These are phyloP conservation scores for Apium graveolens DNA, from an alignment of 129 eudicot genomes.

Conservation along the genomic window DNA sequence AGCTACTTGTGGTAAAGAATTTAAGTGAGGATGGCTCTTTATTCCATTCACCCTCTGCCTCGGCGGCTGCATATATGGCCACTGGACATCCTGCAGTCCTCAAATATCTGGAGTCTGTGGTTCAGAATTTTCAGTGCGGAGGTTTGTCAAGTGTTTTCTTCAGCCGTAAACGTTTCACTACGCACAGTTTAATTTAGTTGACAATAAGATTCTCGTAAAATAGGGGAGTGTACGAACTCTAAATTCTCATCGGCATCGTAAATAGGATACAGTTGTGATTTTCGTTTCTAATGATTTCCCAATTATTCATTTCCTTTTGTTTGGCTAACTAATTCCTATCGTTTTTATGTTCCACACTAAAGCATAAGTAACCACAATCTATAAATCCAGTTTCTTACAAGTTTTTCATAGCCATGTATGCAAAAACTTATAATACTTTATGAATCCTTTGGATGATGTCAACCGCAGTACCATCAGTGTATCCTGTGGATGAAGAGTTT, in stretches of 20 bases:
- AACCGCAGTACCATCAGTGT: constrained; percentile 37
- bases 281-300: not conserved
- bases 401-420: not conserved
- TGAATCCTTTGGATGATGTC: not conserved
- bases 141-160: constrained; percentile 6
- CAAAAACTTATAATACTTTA: no score
- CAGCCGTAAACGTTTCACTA: not conserved
- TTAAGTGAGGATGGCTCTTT: constrained; percentile 42
- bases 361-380: no score
- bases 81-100: constrained; percentile 39
- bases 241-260: not conserved
- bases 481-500: constrained; percentile 45
- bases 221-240: no score
- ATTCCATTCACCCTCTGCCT: constrained; percentile 56
- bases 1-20: constrained; percentile 17
- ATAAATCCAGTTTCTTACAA: no score
- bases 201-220: no score
- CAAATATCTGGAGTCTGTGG: constrained; percentile 30
- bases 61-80: constrained; percentile 36
- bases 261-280: not conserved
- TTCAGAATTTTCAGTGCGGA: constrained; percentile 38
- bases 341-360: no score
- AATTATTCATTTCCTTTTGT: no score
- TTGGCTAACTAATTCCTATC: no score
- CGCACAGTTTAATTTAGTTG: not conserved